These are phyloP conservation scores for Nemania sp. DNA, from an alignment of 2,329 filamentous ascomycete genomes.

Conservation along the genomic window DNA sequence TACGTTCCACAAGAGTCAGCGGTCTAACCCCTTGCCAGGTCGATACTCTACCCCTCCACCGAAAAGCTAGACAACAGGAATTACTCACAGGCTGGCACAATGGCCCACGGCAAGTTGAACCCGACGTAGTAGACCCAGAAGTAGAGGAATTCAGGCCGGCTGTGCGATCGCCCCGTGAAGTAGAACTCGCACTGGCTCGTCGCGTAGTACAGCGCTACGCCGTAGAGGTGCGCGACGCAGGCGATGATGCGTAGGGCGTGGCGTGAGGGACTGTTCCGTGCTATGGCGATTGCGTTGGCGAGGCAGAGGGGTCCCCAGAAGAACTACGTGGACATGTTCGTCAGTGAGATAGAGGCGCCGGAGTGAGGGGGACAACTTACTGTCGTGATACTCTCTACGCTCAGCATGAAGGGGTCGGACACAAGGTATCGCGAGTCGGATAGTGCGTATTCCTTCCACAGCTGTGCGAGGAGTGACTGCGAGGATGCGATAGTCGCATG, in stretches of 20 bases:
- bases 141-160: constrained; percentile 70
- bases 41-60: background rate
- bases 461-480: constrained; percentile 81
- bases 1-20: constrained; percentile 29
- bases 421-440: constrained; percentile 90
- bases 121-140: constrained; percentile 73
- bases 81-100: constrained; percentile 66
- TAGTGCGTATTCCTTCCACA: constrained; percentile 93
- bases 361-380: constrained; percentile 57
- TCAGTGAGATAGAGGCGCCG: background rate
- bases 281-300: constrained; percentile 60
- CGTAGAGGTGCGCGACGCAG: constrained; percentile 69
- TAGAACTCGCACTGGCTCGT: constrained; percentile 65
- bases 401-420: constrained; percentile 85
- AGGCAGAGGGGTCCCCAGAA: constrained; percentile 71
- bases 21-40: background rate
- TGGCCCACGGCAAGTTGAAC: constrained; percentile 71
- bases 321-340: constrained; percentile 53
- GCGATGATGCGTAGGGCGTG: constrained; percentile 65
- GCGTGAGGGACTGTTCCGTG: constrained; percentile 57
- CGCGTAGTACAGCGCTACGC: constrained; percentile 71
- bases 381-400: constrained; percentile 84
- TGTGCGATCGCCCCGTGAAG: constrained; percentile 61
- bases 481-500: constrained; percentile 73
- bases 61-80: background rate